Evolutionary conservation across 2,329 filamentous ascomycete genomes (phyloP), one percentile per base, ranked within the genome.

Genomic region (Lasiodiplodia sp.): DNA sequence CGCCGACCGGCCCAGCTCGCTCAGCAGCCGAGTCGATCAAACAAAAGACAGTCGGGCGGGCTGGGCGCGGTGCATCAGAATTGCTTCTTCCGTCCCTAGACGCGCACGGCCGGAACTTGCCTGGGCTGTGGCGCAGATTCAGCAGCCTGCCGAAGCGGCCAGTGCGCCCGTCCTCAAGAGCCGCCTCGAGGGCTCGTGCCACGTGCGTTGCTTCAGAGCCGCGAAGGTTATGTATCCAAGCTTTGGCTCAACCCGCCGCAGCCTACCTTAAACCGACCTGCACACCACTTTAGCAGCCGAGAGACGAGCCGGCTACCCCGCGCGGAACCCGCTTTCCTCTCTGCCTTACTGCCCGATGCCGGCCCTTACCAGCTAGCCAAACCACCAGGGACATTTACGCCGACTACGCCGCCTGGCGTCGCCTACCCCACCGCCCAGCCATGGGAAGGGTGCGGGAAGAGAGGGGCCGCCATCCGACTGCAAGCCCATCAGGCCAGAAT

Each of bases 221-320:
- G 31, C 34, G 21, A n/a, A 31, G n/a, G n/a, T 18, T 6, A 18
- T 16, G 34, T n/a, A 37, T 21, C 55, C 55, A 37, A 57, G 55
- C 55, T 38, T 38, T 38, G 18, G 18, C 28, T 18, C 55, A 38
- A 38, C n/a, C 55, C 53, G 53, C 53, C 53, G 53, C 53, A 57
- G 11, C 38, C 31, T 31, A 57, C 55, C 34, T 38, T 40, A 57
- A 57, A 57, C 18, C 10, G 23, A 57, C 55, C 55, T 38, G 18
- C 53, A 57, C 53, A 47, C 40, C 40, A 47, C 44, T 3, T 21
- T n/a, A 18, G 40, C 40, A 44, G 40, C 40, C 40, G 40, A 44
- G 40, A 44, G 40, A n/a, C 18, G 18, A 47, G 44, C 44, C 44
- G 44, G 7, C 12, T 47, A 47, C 44, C 44, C 44, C 44, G 44